phyloP scores from a whole-genome alignment of 257 asterid genomes.

The Mitragyna speciosa region DNA sequence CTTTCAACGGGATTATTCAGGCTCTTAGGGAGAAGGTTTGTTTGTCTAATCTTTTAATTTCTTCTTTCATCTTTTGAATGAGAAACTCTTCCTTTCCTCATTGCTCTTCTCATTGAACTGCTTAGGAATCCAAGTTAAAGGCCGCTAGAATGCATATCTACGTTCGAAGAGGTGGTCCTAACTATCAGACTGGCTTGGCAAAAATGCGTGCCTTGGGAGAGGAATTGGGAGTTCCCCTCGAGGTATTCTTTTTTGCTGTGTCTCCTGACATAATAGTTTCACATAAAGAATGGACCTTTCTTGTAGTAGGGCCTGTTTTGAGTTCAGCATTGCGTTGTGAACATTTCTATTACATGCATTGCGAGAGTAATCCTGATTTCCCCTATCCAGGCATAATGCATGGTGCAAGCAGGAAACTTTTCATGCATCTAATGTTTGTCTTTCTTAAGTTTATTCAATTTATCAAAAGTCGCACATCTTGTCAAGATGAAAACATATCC shows the following conservation, averaged over 20 bases:
- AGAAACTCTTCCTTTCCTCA: not conserved
- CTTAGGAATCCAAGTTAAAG: slow-evolving; percentile 70
- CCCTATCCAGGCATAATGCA: not conserved
- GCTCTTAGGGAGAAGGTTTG: slow-evolving; percentile 88
- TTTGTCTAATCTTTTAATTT: slow-evolving; percentile 1
- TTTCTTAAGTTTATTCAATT: not conserved
- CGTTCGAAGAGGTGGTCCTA: slow-evolving; percentile 93
- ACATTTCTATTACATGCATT: not conserved
- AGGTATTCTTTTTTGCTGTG: slow-evolving; percentile 38
- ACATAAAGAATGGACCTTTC: no score
- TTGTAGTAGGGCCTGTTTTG: not conserved
- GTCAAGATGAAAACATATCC: not conserved
- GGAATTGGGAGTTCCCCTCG: slow-evolving; percentile 75
- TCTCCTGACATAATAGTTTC: not conserved
- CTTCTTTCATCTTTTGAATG: not conserved
- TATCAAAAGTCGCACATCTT: not conserved
- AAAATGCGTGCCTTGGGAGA: slow-evolving; percentile 82
- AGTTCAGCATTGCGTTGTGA: not conserved
- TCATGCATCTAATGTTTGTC: not conserved
- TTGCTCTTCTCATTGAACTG: not conserved
- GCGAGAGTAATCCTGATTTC: not conserved
- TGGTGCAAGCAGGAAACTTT: not conserved
- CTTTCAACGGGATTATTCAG: slow-evolving; percentile 81
- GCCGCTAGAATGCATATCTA: slow-evolving; percentile 79
- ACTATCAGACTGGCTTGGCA: slow-evolving; percentile 81